phyloP scores from a whole-genome alignment of 1,139 yeast species.

The Nakaseomyces nivariensis region DNA sequence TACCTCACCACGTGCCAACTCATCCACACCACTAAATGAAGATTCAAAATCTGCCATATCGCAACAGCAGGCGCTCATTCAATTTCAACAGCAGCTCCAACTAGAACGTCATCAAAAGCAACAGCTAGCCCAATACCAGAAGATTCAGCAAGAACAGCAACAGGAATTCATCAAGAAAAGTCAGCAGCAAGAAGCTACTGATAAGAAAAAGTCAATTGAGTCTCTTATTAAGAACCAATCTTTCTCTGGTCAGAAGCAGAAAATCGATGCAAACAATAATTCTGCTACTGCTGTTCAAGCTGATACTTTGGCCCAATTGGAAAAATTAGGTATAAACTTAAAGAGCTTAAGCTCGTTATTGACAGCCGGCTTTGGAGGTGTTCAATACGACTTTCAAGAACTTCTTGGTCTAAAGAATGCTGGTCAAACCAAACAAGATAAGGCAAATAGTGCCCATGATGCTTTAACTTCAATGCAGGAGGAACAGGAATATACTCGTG shows the following conservation, averaged over 20 bases:
- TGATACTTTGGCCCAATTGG: constrained; percentile 3
- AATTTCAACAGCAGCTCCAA: constrained; percentile 2
- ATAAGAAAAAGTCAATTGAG: background rate
- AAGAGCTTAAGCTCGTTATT: constrained; percentile 3
- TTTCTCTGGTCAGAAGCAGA: background rate
- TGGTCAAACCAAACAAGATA: constrained; percentile 6
- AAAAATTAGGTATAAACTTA: constrained; percentile 3
- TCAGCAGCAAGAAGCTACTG: background rate
- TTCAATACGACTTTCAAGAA: constrained; percentile 26
- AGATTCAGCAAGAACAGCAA: constrained; percentile 1
- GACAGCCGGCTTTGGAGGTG: constrained; percentile 26
- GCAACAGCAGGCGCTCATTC: background rate
- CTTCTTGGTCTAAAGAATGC: constrained; percentile 17
- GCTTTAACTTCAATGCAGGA: constrained; percentile 24
- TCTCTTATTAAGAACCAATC: background rate
- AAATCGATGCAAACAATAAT: background rate
- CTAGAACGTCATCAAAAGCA: constrained; percentile 4
- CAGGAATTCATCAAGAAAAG: constrained; percentile 1
- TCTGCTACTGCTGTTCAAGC: constrained; percentile 4
- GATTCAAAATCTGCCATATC: background rate
- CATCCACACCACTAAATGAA: background rate
- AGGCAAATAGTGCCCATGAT: constrained; percentile 15
- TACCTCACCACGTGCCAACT: background rate
- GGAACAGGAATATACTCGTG: constrained; percentile 13
- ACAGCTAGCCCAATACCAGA: constrained; percentile 4